Evolutionary conservation across 2,329 filamentous ascomycete genomes (phyloP), one percentile per base, ranked within the genome.

Genomic region (Aureobasidium sp.): DNA sequence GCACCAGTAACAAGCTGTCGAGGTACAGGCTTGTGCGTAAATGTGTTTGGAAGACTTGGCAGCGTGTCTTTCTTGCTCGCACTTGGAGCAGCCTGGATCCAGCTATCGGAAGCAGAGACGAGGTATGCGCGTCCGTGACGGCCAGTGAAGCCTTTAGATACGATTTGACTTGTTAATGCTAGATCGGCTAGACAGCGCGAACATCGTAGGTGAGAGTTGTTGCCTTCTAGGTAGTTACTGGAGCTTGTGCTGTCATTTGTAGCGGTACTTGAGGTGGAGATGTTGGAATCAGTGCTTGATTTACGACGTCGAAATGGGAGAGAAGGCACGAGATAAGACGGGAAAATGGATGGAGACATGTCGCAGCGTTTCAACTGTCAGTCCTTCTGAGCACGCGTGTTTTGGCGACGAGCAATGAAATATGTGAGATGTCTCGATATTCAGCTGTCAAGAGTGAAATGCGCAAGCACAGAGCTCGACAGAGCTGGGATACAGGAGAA

Each of bases 91-190:
- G 50, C 27, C 29, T 39, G 20, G 4, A 32, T 15, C 12, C 32
- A 47, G 26, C 67, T 60, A 12, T 51, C 27, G 55, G 64, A 66
- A 2, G 81, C 78, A 1, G 81, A 76, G 36, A 87, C 83, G 62
- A 87, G 82, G 71, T 85, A 87, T 46, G 84, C 84, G 62, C 84
- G 82, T 6, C 84, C 84, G 70, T 87, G 82, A 20, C 84, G 81
- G 65, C 84, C 84, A 27, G 82, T 87, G 73, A 87, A 87, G 60
- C 84, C 84, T 74, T 86, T 86, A 74, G 77, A 81, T 68, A 87
- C 82, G 62, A 87, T 85, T 65, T 84, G 82, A 6, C 78, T 78
- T 17, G 81, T 80, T 60, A 82, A 76, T 65, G 83, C 82, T 51
- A 87, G 77, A 68, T 86, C 82, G 12, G 81, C 75, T 44, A 83